Conservation (phyloP, 805 yeast species). For the Komagataella mondaviorum region DNA sequence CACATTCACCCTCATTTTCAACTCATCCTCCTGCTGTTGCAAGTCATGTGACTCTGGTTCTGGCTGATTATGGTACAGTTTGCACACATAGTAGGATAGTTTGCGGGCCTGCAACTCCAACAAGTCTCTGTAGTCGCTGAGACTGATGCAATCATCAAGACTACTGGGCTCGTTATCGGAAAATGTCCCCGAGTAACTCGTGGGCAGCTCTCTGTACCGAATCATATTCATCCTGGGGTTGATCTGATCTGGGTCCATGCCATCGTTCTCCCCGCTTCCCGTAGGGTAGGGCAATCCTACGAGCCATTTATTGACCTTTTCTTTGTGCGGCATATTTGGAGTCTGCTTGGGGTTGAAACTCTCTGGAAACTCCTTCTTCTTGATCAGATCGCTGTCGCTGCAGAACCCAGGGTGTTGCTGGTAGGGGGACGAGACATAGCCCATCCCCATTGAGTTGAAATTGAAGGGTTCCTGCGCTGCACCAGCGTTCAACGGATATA, state of each 20-base stretch:
- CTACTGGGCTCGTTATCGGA: conserved; percentile 14
- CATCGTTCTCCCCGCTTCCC: conserved; percentile 19
- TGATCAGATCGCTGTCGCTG: not conserved
- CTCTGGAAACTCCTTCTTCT: conserved; percentile 22
- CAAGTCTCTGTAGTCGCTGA: conserved; percentile 29
- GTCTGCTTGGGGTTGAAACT: conserved; percentile 50
- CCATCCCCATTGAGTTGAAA: not conserved
- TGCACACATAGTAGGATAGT: conserved; percentile 30
- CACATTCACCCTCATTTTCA: not conserved
- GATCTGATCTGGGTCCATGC: not conserved
- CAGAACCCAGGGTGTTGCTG: not conserved
- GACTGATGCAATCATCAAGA: conserved; percentile 10
- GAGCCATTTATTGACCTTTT: conserved; percentile 58
- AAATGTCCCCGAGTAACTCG: conserved; percentile 33
- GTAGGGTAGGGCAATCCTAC: conserved; percentile 34
- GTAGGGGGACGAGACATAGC: not conserved
- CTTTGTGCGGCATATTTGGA: conserved; percentile 49
- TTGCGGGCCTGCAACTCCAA: conserved; percentile 39
- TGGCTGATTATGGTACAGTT: conserved; percentile 15
- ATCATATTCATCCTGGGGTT: not conserved
- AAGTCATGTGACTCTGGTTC: not conserved
- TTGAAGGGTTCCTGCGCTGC: not conserved
- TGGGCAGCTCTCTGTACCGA: not conserved
- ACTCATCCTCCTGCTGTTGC: not conserved
- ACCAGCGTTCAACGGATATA: not conserved